These are phyloP conservation scores for Decorospora gaudefroyi DNA, from an alignment of 2,329 filamentous ascomycete genomes.

Conservation along the genomic window DNA sequence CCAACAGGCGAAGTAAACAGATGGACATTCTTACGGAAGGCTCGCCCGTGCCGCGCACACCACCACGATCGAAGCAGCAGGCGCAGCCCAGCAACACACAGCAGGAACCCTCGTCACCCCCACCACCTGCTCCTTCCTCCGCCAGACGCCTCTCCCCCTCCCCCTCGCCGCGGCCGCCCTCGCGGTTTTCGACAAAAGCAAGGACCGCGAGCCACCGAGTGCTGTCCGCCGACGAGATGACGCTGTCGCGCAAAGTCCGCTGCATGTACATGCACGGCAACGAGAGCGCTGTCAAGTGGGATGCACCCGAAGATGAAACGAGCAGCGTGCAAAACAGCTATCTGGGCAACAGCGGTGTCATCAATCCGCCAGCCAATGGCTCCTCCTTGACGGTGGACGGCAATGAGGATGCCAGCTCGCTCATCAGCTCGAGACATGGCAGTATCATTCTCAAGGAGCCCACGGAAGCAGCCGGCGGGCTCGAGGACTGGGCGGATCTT, in stretches of 20 bases:
- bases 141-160: slow-evolving; percentile 29
- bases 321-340: slow-evolving; percentile 29
- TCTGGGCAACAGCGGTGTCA: slow-evolving; percentile 31
- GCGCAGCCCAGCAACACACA: slow-evolving; percentile 12
- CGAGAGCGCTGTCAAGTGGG: slow-evolving; percentile 57
- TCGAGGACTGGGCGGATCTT: slow-evolving; percentile 68
- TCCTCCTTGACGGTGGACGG: slow-evolving; percentile 38
- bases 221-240: slow-evolving; percentile 67
- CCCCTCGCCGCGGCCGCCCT: slow-evolving; percentile 45
- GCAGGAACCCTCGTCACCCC: slow-evolving; percentile 26
- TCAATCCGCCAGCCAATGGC: slow-evolving; percentile 30
- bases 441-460: slow-evolving; percentile 55
- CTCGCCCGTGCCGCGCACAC: slow-evolving; percentile 20
- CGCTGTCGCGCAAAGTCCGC: slow-evolving; percentile 64
- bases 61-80: slow-evolving; percentile 21
- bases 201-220: slow-evolving; percentile 52
- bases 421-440: slow-evolving; percentile 35
- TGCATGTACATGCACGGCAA: slow-evolving; percentile 67
- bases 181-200: slow-evolving; percentile 43
- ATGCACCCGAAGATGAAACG: slow-evolving; percentile 29
- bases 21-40: slow-evolving; percentile 31
- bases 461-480: slow-evolving; percentile 63
- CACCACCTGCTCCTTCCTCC: slow-evolving; percentile 32
- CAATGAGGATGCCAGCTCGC: slow-evolving; percentile 36
- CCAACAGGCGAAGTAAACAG: slow-evolving; percentile 45